Evolutionary conservation across 2,329 filamentous ascomycete species (phyloP).

Genomic region (Ceratocystis destructans): DNA sequence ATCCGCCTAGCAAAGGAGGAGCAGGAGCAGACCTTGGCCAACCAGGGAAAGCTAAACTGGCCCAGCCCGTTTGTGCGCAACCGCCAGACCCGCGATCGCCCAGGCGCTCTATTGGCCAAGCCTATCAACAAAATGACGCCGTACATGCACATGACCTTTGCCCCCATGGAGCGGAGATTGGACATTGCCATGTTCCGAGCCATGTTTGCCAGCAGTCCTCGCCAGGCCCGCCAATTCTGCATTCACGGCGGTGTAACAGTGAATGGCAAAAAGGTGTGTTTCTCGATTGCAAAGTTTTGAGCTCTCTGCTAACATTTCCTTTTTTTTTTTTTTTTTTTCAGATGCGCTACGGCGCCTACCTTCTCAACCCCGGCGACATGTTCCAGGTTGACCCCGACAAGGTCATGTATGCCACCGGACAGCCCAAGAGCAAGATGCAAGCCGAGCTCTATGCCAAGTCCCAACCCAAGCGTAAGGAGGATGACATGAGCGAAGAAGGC

Average conservation of each 20-base stretch:
- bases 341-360: slow-evolving; percentile 88
- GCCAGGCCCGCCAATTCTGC: slow-evolving; percentile 88
- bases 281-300: neutral
- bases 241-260: slow-evolving; percentile 88
- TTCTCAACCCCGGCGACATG: slow-evolving; percentile 93
- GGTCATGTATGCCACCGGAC: slow-evolving; percentile 78
- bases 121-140: slow-evolving; percentile 47
- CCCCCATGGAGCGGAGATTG: slow-evolving; percentile 75
- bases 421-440: slow-evolving; percentile 40
- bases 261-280: slow-evolving; percentile 76
- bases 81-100: slow-evolving; percentile 14
- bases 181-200: slow-evolving; percentile 92
- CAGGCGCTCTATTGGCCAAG: slow-evolving; percentile 26
- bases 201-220: slow-evolving; percentile 81
- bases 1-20: slow-evolving; percentile 17
- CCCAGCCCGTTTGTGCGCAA: slow-evolving; percentile 12
- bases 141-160: slow-evolving; percentile 94
- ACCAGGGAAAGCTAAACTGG: slow-evolving; percentile 8
- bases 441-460: slow-evolving; percentile 17
- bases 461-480: slow-evolving; percentile 16
- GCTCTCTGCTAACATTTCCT: neutral
- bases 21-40: slow-evolving; percentile 14
- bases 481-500: slow-evolving; percentile 23
- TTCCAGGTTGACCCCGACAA: slow-evolving; percentile 87
- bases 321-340: slow-evolving; percentile 26